Percentiles rank a stretch among this genome's conserved stretches.
Evolutionary conservation across 2,329 filamentous ascomycete species (phyloP).

Genomic region (Colletotrichum lupini): DNA sequence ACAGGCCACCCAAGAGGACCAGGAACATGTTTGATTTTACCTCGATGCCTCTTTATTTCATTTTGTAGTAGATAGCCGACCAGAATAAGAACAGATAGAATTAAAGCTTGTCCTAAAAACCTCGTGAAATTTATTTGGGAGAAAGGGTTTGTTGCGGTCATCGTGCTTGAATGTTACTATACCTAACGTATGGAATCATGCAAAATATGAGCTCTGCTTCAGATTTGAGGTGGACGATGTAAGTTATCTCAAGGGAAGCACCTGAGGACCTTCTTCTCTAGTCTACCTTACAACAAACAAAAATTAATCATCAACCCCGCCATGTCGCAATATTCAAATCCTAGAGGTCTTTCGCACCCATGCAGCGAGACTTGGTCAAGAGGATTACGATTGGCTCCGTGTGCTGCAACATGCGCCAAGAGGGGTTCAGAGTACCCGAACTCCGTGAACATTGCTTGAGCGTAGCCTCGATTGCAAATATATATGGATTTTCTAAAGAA

Average conservation of each 20-base stretch:
- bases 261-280: no score
- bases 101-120: not conserved
- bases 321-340: conserved; percentile 12
- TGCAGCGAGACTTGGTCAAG: not conserved
- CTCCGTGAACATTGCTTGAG: not conserved
- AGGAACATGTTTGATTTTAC: conserved; percentile 24
- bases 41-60: conserved; percentile 18
- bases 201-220: no score
- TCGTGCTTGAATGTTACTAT: not conserved
- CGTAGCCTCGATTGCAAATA: not conserved
- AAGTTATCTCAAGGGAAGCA: no score
- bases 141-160: not conserved
- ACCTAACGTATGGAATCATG: no score
- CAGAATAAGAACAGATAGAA: not conserved
- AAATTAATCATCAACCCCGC: not conserved
- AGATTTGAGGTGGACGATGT: no score
- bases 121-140: no score
- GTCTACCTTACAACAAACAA: no score
- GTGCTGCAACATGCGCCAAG: not conserved
- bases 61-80: not conserved
- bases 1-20: conserved; percentile 33
- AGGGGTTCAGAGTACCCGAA: not conserved
- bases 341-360: not conserved
- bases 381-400: not conserved
- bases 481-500: not conserved